These are phyloP conservation scores for Lasiosphaeria hispida DNA, from an alignment of 495 filamentous ascomycete genomes.

Conservation along the genomic window DNA sequence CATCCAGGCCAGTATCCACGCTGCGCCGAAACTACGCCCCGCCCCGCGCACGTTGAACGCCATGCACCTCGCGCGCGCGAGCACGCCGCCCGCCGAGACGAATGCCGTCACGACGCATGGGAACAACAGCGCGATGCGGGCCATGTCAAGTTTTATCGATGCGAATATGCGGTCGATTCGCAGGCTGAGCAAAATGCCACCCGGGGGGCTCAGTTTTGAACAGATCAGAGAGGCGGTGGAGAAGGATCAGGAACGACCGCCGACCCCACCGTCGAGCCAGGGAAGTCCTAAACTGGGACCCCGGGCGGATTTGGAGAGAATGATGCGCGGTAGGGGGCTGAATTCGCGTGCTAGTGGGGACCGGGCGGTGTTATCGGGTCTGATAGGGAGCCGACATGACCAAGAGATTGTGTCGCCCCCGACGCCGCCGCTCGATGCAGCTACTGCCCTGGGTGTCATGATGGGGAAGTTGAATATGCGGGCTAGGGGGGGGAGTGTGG, in stretches of 20 bases:
- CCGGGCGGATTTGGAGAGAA: conserved; percentile 20
- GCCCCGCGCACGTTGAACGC: conserved; percentile 36
- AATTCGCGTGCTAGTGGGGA: not conserved
- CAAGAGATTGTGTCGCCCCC: conserved; percentile 15
- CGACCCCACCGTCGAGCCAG: conserved; percentile 34
- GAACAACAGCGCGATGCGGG: conserved; percentile 39
- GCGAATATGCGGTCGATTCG: conserved; percentile 47
- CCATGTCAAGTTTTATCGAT: conserved; percentile 47
- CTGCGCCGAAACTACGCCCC: conserved; percentile 11
- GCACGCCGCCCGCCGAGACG: conserved; percentile 29
- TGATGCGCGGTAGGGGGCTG: conserved; percentile 19
- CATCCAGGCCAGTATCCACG: conserved; percentile 34
- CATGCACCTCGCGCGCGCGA: conserved; percentile 35
- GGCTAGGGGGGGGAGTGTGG: not conserved
- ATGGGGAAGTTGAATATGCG: not conserved
- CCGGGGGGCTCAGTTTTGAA: conserved; percentile 34
- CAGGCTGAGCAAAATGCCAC: conserved; percentile 42
- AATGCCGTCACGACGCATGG: conserved; percentile 37
- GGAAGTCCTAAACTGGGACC: conserved; percentile 22
- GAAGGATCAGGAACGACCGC: conserved; percentile 28
- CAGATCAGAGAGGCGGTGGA: conserved; percentile 30
- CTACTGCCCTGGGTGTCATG: not conserved
- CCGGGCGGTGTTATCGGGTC: not conserved
- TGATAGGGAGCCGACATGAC: not conserved
- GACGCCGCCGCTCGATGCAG: conserved; percentile 18